Base-by-base conservation (phyloP, 1,139 yeast species). In the Spathaspora sp. region DNA sequence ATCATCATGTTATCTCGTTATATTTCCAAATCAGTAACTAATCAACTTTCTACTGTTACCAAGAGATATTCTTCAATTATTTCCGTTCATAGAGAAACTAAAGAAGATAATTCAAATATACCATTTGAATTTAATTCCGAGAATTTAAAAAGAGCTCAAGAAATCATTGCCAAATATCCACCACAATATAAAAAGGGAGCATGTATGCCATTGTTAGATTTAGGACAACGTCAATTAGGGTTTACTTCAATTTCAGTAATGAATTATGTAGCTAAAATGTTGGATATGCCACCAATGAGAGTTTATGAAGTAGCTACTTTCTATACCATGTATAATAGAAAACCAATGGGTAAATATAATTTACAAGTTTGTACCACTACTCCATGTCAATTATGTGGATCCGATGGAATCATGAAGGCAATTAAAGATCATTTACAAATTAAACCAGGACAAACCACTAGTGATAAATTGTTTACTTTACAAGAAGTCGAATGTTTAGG, bases 281-380 rank as follows among this genome's bases (percentile, higher is more conserved):
- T 88, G 60, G 93, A 88, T 60, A 86, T 89, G 85, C 96, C 96
- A 27, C 96, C 96, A 53, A 89, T 89, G 96, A 82, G 96, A 72
- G 96, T 89, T 27, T 89, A 89, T 67, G 96, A 89, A 67, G 96
- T 89, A 51, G 96, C 96, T 38, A 86, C 96, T 42, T 89, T 89
- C 72, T 89, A 89, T 72, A 88, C 96, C 59, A 89, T 89, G 96
- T 89, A 84, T 74, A 87, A 87, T 71, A 82, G 95, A 68, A 77
- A 80, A 56, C 96, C 96, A 46, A 83, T 89, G 80, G 96, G 96
- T 53, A 87, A 88, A 64, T 86, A 82, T 65, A 87, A 86, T 63
- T 68, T 89, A 51, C 96, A 89, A 65, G 85, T 89, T 43, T 89
- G 96, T 72, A 89, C 96, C 51, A 89, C 96, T 44, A 88, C 96